A percentile compares a stretch with the other conserved stretches of the same genome.
Evolutionary conservation across 1,284 basidiomycete genomes (phyloP).

Genomic region (Ustilago shanxiensis): DNA sequence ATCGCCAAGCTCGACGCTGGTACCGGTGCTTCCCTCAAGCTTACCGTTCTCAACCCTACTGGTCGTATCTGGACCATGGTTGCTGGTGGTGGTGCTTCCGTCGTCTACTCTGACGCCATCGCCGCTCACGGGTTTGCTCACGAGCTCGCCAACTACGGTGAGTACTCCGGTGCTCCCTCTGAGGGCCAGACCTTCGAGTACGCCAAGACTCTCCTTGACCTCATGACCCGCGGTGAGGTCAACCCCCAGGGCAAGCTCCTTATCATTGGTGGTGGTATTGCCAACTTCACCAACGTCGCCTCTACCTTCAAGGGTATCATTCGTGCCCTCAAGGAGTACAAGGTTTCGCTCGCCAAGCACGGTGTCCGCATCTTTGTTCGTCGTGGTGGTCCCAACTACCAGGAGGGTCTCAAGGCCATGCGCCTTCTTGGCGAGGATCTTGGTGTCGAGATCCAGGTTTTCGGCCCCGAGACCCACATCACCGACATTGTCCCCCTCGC

Average conservation of each 20-base stretch:
- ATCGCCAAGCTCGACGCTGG: slow-evolving; percentile 97
- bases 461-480: slow-evolving; percentile 98
- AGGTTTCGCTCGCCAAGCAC: slow-evolving; percentile 71
- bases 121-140: slow-evolving; percentile 95
- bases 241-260: slow-evolving; percentile 85
- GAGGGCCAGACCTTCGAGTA: slow-evolving; percentile 99
- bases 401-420: slow-evolving; percentile 99
- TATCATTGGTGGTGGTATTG: slow-evolving; percentile 99
- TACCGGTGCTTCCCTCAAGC: slow-evolving; percentile 96
- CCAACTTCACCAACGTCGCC: slow-evolving; percentile 99
- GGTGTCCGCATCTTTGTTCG: slow-evolving; percentile 79
- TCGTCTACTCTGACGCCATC: slow-evolving; percentile 90
- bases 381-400: slow-evolving; percentile 99
- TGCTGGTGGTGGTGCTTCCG: slow-evolving; percentile 83
- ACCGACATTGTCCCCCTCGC: slow-evolving; percentile 98
- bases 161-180: slow-evolving; percentile 98
- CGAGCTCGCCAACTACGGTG: slow-evolving; percentile 99
- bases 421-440: slow-evolving; percentile 95
- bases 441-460: slow-evolving; percentile 94
- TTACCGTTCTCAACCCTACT: slow-evolving; percentile 93
- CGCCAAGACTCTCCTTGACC: slow-evolving; percentile 97
- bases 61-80: slow-evolving; percentile 99
- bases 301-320: slow-evolving; percentile 99
- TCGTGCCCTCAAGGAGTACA: slow-evolving; percentile 93
- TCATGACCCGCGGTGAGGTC: slow-evolving; percentile 82